Evolutionary conservation across 1,284 basidiomycete genomes (phyloP), one percentile per base, ranked within the genome.

Genomic region (Sanghuangporus sanghuang): DNA sequence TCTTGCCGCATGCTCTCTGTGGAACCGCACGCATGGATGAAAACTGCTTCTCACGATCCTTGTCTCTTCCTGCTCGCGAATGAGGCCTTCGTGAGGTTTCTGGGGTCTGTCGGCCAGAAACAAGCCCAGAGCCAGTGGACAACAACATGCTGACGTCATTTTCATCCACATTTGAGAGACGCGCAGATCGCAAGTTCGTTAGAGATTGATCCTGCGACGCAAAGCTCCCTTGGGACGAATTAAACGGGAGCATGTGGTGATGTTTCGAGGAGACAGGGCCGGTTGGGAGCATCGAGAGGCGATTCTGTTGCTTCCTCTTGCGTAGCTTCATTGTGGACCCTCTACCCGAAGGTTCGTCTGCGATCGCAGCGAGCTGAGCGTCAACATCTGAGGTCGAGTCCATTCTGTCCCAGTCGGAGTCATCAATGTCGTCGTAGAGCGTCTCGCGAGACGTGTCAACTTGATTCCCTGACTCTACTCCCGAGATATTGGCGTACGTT

Each of bases 371-470:
- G 1, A 75, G 77, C 14, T 78, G 76, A 6, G 69, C 74, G 57
- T 87, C 86, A 48, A 87, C 67, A 68, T 90, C 89, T 0, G 84
- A 79, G 0, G 80, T 77, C 5, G 81, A 81, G 53, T 91, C 89
- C 66, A 92, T 80, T 40, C 81, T 78, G 68, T 92, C 88, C 90
- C 90, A 92, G 68, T 90, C 89, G 57, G 85, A 85, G 4, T 80
- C 80, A 0, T 84, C 83, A 2, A 75, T 73, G 16, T 73, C 75
- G 72, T 73, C 12, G 70, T 76, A 55, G 48, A 27, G 38, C 54
- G 46, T 57, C 48, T 62, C 52, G 27, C 27, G 48, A 18, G 61
- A 55, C 16, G 40, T 46, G 21, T 35, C 53, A 9, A 40, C 38
- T 16, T 54, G 54, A 54, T 2, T 53, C 14, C 9, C 18, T 46